These are phyloP conservation scores for Pseudotulostoma volvatum DNA, from an alignment of 495 filamentous ascomycete species.

Conservation along the genomic window DNA sequence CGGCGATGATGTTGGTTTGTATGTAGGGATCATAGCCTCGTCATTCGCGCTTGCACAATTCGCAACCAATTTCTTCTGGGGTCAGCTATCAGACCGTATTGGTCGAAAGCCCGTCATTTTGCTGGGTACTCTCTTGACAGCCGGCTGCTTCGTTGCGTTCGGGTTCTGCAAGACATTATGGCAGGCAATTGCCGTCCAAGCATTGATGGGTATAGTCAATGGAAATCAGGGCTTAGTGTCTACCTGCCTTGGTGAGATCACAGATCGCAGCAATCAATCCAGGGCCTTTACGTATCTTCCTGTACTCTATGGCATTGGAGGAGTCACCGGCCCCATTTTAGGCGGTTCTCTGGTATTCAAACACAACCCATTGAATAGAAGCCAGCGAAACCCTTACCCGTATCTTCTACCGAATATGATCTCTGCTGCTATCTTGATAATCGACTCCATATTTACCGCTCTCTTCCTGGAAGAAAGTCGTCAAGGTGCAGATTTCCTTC, in stretches of 20 bases:
- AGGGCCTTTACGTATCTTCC: slow-evolving; percentile 84
- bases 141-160: slow-evolving; percentile 67
- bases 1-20: slow-evolving; percentile 55
- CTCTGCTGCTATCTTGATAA: slow-evolving; percentile 47
- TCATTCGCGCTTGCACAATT: slow-evolving; percentile 87
- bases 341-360: slow-evolving; percentile 66
- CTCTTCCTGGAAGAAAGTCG: slow-evolving; percentile 82
- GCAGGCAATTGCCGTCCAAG: slow-evolving; percentile 73
- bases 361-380: slow-evolving; percentile 34
- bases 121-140: slow-evolving; percentile 66
- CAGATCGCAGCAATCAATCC: slow-evolving; percentile 85
- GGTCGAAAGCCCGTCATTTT: slow-evolving; percentile 90
- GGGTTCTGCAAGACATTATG: slow-evolving; percentile 70
- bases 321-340: slow-evolving; percentile 78
- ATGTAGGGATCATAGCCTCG: slow-evolving; percentile 79
- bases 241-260: slow-evolving; percentile 88
- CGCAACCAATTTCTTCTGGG: slow-evolving; percentile 85
- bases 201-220: slow-evolving; percentile 81
- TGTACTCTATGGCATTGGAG: slow-evolving; percentile 81
- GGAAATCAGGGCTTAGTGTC: slow-evolving; percentile 81
- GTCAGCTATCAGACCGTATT: slow-evolving; percentile 72
- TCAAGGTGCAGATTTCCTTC: slow-evolving; percentile 49
- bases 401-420: slow-evolving; percentile 76
- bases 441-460: slow-evolving; percentile 56
- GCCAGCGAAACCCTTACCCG: slow-evolving; percentile 46